phyloP scores from a whole-genome alignment of 331 rosid species.

The Cucumis variabilis region DNA sequence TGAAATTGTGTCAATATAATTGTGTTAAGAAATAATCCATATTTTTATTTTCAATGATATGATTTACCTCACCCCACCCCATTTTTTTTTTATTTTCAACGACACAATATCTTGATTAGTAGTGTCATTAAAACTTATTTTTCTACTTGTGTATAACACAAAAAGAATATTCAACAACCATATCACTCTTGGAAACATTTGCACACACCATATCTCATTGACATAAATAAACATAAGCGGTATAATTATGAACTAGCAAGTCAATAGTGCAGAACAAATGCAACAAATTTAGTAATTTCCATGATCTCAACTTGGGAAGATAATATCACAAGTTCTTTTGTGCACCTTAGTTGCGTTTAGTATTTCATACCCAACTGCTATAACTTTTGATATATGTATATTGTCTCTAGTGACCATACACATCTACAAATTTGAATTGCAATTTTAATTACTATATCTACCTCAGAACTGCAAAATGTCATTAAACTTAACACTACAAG shows the following conservation, averaged over 20 bases:
- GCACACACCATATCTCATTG: not conserved
- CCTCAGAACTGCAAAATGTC: no score
- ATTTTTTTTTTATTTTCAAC: no score
- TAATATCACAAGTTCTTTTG: not conserved
- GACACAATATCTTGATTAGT: no score
- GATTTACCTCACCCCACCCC: no score
- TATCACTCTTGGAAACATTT: not conserved
- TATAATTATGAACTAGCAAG: slow-evolving; percentile 5
- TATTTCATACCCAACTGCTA: slow-evolving; percentile 96
- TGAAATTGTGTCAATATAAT: no score
- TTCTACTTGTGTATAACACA: no score
- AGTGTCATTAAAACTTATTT: no score
- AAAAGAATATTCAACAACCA: not conserved
- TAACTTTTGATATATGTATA: slow-evolving; percentile 94
- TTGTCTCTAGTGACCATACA: slow-evolving; percentile 99
- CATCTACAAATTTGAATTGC: slow-evolving; percentile 62
- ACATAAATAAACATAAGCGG: not conserved
- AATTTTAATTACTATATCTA: no score
- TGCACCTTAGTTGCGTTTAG: slow-evolving; percentile 44
- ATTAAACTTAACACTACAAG: no score
- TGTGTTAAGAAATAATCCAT: no score
- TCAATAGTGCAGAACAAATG: not conserved
- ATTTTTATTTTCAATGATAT: no score
- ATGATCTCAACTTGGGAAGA: not conserved
- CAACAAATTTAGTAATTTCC: not conserved